These are phyloP conservation scores for Wickerhamomyces xylosicus DNA, from an alignment of 805 yeast genomes.

Conservation along the genomic window DNA sequence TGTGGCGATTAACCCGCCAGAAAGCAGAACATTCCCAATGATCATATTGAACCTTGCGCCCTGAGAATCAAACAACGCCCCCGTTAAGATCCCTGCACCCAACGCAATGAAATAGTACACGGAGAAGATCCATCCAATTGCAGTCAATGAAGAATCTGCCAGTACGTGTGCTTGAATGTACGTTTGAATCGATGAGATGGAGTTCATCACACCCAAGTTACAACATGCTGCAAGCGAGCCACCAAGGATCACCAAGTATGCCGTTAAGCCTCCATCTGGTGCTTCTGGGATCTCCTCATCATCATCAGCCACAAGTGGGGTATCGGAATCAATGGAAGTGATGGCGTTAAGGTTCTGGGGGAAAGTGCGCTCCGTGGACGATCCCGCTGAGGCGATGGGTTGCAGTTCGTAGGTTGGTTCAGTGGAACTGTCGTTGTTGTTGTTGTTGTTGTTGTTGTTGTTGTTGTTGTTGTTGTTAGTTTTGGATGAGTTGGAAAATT, in stretches of 20 bases:
- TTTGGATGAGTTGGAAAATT: no score
- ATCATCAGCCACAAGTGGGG: not conserved
- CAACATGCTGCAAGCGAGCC: conserved; percentile 38
- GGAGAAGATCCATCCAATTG: conserved; percentile 62
- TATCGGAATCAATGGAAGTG: no score
- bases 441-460: no score
- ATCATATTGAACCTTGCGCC: conserved; percentile 40
- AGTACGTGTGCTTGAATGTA: conserved; percentile 47
- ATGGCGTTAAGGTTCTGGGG: no score
- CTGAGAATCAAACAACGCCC: conserved; percentile 47
- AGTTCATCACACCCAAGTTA: conserved; percentile 55
- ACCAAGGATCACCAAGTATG: conserved; percentile 22
- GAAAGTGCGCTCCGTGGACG: no score
- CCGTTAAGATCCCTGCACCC: conserved; percentile 24
- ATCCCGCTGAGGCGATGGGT: no score
- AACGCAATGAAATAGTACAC: conserved; percentile 18
- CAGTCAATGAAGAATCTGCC: conserved; percentile 29
- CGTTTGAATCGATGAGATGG: conserved; percentile 60
- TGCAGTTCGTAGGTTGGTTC: no score
- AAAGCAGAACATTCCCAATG: conserved; percentile 32
- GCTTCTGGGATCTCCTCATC: conserved; percentile 13
- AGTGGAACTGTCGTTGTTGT: no score
- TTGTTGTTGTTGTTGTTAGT: no score
- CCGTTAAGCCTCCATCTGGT: conserved; percentile 31
- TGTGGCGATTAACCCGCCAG: conserved; percentile 40